These are phyloP conservation scores for Chenopodium suecicum DNA, from an alignment of 148 eudicot genomes.

Conservation along the genomic window DNA sequence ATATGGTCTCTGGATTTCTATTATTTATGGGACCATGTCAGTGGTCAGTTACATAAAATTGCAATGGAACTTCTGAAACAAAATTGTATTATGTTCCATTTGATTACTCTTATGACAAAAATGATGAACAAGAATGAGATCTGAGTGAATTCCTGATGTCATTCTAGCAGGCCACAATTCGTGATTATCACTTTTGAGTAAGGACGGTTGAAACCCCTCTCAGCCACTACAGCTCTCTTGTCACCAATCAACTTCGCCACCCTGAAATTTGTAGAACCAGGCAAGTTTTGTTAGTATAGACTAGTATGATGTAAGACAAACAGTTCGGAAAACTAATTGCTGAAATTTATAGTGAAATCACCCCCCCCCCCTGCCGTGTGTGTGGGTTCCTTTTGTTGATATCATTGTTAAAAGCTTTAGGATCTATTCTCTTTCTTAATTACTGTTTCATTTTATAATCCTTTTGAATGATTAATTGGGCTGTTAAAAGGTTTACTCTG, in stretches of 20 bases:
- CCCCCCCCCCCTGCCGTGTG: not conserved
- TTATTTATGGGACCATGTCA: not conserved
- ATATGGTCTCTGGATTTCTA: not conserved
- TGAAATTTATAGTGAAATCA: not conserved
- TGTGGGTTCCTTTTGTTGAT: not conserved
- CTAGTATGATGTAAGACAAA: not conserved
- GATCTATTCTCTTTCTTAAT: not conserved
- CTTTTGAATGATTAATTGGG: not conserved
- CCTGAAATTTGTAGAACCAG: conserved; percentile 32
- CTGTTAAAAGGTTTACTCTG: not conserved
- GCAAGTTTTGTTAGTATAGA: conserved; percentile 1
- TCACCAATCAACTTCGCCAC: conserved; percentile 83
- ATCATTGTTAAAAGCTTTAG: not conserved
- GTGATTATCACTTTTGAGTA: conserved; percentile 74
- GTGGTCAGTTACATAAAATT: not conserved
- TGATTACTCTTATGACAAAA: conserved; percentile 28
- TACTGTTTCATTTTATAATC: not conserved
- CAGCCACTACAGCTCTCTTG: conserved; percentile 95
- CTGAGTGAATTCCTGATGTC: conserved; percentile 14
- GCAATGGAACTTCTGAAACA: not conserved
- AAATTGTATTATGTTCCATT: conserved; percentile 1
- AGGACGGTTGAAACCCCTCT: conserved; percentile 93
- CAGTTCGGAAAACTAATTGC: not conserved
- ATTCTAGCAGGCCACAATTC: conserved; percentile 73
- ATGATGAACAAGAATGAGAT: conserved; percentile 18